Conservation (phyloP, 345 rosid genomes). For the Dipteronia dyeriana region DNA sequence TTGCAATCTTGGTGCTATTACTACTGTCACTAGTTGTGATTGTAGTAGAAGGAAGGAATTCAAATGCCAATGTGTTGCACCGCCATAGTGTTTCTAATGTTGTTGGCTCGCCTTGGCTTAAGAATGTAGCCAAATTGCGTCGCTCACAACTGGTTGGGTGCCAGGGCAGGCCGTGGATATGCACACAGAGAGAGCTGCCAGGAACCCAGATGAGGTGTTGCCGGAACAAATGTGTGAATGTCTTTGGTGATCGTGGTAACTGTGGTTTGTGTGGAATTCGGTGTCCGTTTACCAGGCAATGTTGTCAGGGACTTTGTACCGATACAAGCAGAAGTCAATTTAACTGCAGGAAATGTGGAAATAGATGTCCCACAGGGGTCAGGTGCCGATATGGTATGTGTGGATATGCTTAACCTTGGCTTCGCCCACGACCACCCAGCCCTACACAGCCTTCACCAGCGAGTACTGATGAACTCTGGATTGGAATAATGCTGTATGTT, state of each 20-base stretch:
- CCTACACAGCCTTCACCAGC: slow-evolving; percentile 5
- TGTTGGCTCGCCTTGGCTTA: slow-evolving; percentile 42
- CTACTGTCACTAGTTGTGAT: background rate
- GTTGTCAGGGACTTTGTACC: slow-evolving; percentile 47
- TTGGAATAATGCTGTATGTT: background rate
- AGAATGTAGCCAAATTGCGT: slow-evolving; percentile 19
- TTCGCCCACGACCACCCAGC: background rate
- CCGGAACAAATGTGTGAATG: slow-evolving; percentile 48
- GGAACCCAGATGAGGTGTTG: slow-evolving; percentile 46
- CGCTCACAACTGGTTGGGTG: slow-evolving; percentile 34
- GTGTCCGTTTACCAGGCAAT: slow-evolving; percentile 52
- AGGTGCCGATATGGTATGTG: slow-evolving; percentile 54
- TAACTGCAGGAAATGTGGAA: slow-evolving; percentile 52
- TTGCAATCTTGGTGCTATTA: slow-evolving; percentile 12
- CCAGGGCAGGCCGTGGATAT: slow-evolving; percentile 43
- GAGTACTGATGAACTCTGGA: background rate
- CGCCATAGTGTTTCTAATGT: slow-evolving; percentile 7
- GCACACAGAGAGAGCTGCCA: slow-evolving; percentile 28
- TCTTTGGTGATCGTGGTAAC: slow-evolving; percentile 38
- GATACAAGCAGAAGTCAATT: slow-evolving; percentile 31
- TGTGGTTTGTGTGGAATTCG: slow-evolving; percentile 47
- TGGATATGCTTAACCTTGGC: slow-evolving; percentile 44
- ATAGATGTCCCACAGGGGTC: slow-evolving; percentile 40
- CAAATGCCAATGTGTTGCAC: background rate
- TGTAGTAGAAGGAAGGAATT: slow-evolving; percentile 11